Conservation (phyloP, 768 basidiomycete species). For the Boletus speciosus region DNA sequence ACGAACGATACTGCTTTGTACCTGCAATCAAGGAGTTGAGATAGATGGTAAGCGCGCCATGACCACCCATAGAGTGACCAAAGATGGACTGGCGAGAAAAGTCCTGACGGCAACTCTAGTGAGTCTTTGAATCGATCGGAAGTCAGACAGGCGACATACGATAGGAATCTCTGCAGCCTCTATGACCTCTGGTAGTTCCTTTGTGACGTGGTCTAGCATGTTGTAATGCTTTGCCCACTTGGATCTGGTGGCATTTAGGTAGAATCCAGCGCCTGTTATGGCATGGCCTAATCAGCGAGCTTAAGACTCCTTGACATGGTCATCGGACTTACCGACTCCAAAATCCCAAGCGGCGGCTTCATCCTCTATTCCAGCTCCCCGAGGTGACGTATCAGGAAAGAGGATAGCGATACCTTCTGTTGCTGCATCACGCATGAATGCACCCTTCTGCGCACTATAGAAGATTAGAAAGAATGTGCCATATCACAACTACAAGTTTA, state of each 20-base stretch:
- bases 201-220: constrained; percentile 82
- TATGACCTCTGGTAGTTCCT: constrained; percentile 81
- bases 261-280: constrained; percentile 78
- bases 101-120: constrained; percentile 51
- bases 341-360: constrained; percentile 87
- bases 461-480: neutral
- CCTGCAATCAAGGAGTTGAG: constrained; percentile 56
- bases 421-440: constrained; percentile 82
- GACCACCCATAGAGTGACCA: constrained; percentile 98
- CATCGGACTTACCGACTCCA: constrained; percentile 59
- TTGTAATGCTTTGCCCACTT: constrained; percentile 75
- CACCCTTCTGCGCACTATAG: constrained; percentile 85
- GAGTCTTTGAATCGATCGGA: neutral
- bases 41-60: constrained; percentile 90
- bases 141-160: constrained; percentile 42
- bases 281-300: neutral
- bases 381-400: constrained; percentile 91
- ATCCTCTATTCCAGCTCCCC: constrained; percentile 82
- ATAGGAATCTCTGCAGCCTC: constrained; percentile 71
- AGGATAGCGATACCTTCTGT: constrained; percentile 85
- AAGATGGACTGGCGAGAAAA: constrained; percentile 80
- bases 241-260: constrained; percentile 83
- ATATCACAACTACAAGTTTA: neutral
- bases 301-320: neutral
- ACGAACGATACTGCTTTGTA: constrained; percentile 73